A percentile compares a stretch with the other conserved stretches of the same genome.
phyloP scores from a whole-genome alignment of 2,329 filamentous ascomycete species.

The Fusarium incarnatum region DNA sequence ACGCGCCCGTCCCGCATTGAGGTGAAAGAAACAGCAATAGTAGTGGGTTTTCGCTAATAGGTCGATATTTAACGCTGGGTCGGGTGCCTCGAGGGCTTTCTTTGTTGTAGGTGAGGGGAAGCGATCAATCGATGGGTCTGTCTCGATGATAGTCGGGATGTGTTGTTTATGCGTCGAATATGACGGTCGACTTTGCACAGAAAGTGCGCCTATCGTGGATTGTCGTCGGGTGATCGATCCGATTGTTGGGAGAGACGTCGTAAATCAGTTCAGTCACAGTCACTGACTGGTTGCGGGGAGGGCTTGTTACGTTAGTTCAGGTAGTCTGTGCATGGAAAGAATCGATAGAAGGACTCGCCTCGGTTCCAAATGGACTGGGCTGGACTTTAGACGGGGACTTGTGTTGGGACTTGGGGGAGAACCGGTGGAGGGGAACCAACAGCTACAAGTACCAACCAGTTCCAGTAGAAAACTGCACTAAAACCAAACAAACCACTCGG shows the following conservation, averaged over 20 bases:
- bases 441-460: neutral
- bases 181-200: neutral
- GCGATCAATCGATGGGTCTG: conserved; percentile 1
- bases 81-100: conserved; percentile 22
- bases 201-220: conserved; percentile 15
- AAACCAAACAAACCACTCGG: conserved; percentile 4
- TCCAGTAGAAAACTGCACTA: neutral
- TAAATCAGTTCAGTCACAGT: conserved; percentile 12
- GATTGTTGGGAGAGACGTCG: conserved; percentile 23
- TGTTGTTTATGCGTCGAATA: neutral
- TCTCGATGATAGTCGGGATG: neutral
- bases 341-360: conserved; percentile 9
- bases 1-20: conserved; percentile 51
- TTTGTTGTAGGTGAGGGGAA: conserved; percentile 13
- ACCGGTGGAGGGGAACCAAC: neutral
- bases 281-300: conserved; percentile 45
- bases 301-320: conserved; percentile 31
- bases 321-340: conserved; percentile 23
- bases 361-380: neutral
- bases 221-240: conserved; percentile 11
- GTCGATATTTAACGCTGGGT: conserved; percentile 9
- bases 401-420: neutral
- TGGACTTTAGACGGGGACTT: neutral
- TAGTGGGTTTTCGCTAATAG: conserved; percentile 11
- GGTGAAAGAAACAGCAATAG: conserved; percentile 23